phyloP scores from a whole-genome alignment of 2,329 filamentous ascomycete genomes.

The Fusarium sp. region DNA sequence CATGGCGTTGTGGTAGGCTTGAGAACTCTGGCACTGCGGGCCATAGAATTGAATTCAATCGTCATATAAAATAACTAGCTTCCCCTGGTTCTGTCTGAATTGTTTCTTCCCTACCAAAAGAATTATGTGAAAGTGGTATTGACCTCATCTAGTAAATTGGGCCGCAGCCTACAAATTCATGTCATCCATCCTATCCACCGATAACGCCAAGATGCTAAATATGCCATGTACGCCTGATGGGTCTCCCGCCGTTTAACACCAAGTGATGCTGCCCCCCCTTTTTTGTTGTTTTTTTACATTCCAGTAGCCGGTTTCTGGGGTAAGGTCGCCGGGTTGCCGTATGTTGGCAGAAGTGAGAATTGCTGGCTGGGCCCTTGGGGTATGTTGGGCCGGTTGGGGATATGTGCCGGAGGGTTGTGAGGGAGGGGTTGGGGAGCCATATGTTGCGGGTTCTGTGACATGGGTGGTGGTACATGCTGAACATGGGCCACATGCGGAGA shows the following conservation, averaged over 20 bases:
- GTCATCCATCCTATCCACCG: slow-evolving; percentile 54
- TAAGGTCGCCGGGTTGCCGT: slow-evolving; percentile 73
- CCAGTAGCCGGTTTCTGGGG: slow-evolving; percentile 72
- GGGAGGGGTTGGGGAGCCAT: slow-evolving; percentile 60
- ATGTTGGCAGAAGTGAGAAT: slow-evolving; percentile 69
- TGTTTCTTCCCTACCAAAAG: slow-evolving; percentile 24
- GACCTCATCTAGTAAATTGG: slow-evolving; percentile 51
- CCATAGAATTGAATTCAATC: slow-evolving; percentile 56
- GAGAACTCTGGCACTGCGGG: slow-evolving; percentile 52
- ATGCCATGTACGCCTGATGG: slow-evolving; percentile 54
- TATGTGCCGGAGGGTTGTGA: slow-evolving; percentile 60
- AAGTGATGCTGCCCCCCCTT: slow-evolving; percentile 47
- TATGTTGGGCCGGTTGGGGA: slow-evolving; percentile 63
- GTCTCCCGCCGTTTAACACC: slow-evolving; percentile 49
- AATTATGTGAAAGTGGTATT: slow-evolving; percentile 50
- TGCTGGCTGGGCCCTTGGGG: slow-evolving; percentile 62
- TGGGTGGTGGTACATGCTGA: slow-evolving; percentile 60
- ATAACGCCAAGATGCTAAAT: slow-evolving; percentile 60
- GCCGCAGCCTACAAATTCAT: slow-evolving; percentile 51
- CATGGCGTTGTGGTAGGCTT: slow-evolving; percentile 58
- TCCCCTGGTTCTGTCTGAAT: slow-evolving; percentile 6
- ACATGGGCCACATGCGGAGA: slow-evolving; percentile 53
- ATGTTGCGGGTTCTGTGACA: slow-evolving; percentile 56
- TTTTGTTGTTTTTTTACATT: slow-evolving; percentile 54
- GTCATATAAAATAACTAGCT: slow-evolving; percentile 47